phyloP scores from a whole-genome alignment of 768 basidiomycete genomes.

The Podaxis sp. region DNA sequence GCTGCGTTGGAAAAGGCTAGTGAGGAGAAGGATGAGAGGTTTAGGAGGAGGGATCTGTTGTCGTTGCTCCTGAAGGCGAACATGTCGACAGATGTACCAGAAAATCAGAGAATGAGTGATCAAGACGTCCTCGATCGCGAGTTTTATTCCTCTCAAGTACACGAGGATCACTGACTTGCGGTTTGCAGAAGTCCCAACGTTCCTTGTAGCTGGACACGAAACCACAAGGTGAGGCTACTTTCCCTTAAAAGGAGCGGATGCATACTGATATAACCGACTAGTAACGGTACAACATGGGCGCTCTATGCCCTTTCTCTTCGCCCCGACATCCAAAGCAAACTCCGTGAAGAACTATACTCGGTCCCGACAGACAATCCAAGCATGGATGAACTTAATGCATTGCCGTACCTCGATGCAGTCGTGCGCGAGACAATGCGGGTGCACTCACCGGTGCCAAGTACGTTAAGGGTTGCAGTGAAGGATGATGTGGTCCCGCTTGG shows the following conservation, averaged over 20 bases:
- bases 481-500: conserved; percentile 55
- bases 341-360: conserved; percentile 56
- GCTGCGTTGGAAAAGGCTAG: conserved; percentile 27
- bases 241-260: neutral
- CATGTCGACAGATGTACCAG: conserved; percentile 57
- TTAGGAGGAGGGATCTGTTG: conserved; percentile 53
- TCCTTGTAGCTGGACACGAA: conserved; percentile 60
- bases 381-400: conserved; percentile 66
- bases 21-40: conserved; percentile 28
- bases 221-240: conserved; percentile 43
- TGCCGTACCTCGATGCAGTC: conserved; percentile 71
- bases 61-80: conserved; percentile 65
- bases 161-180: neutral
- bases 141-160: conserved; percentile 18
- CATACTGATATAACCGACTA: conserved; percentile 15
- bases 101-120: conserved; percentile 56
- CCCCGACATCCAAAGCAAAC: conserved; percentile 48
- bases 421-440: conserved; percentile 60
- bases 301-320: conserved; percentile 53
- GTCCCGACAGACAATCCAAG: conserved; percentile 56
- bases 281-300: conserved; percentile 55
- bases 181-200: conserved; percentile 56
- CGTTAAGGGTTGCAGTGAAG: conserved; percentile 42
- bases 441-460: conserved; percentile 48
- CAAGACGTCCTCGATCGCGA: conserved; percentile 58